Conservation (phyloP, 116 monocot genomes). For the Thalassia testudinum region DNA sequence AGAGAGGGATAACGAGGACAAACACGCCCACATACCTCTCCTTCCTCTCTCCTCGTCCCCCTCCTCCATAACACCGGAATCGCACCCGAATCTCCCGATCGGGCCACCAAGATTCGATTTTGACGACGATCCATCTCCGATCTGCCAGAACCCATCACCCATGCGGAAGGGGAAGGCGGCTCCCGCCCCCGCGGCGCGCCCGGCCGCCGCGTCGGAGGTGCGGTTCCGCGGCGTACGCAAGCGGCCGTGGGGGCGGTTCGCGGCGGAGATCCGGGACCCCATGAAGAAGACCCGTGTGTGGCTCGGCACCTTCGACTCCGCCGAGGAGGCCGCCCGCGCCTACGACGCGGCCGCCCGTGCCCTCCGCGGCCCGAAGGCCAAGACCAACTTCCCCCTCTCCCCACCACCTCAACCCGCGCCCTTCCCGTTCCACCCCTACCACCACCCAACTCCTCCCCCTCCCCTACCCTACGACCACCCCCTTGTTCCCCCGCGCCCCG, state of each 20-base stretch:
- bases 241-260: slow-evolving; percentile 58
- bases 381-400: slow-evolving; percentile 45
- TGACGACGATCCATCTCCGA: no score
- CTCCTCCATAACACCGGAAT: background rate
- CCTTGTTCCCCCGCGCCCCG: slow-evolving; percentile 5
- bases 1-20: background rate
- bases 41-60: background rate
- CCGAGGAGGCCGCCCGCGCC: slow-evolving; percentile 55
- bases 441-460: background rate
- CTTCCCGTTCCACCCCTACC: slow-evolving; percentile 3
- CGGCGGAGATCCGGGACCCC: slow-evolving; percentile 66
- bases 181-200: background rate
- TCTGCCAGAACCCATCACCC: no score
- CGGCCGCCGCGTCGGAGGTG: slow-evolving; percentile 18
- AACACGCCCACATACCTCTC: background rate
- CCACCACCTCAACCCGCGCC: slow-evolving; percentile 1
- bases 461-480: slow-evolving; percentile 2
- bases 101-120: no score
- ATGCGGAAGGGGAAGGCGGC: slow-evolving; percentile 9
- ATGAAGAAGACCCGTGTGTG: slow-evolving; percentile 46
- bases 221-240: slow-evolving; percentile 45
- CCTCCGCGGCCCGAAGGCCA: slow-evolving; percentile 53
- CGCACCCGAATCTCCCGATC: no score
- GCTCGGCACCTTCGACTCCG: slow-evolving; percentile 65
- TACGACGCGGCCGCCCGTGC: slow-evolving; percentile 37